Evolutionary conservation across 805 yeast species (phyloP).

Genomic region (Clavispora carvajalis): DNA sequence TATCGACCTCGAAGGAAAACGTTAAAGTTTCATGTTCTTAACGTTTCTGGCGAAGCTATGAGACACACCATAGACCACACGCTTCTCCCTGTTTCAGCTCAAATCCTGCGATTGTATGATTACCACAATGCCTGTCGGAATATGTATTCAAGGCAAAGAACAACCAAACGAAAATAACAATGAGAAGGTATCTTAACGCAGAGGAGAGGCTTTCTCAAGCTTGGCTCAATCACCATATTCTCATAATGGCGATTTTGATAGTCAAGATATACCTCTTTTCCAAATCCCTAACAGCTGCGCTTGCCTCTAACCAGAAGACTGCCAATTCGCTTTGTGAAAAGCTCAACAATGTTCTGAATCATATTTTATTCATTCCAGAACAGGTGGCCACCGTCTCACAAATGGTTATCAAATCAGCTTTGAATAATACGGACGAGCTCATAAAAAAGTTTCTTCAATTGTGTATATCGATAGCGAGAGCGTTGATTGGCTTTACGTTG

Average conservation of each 20-base stretch:
- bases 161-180: too few relatives aligned
- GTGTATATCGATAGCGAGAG: slow-evolving; percentile 30
- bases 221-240: slow-evolving; percentile 61
- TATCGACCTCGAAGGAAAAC: too few relatives aligned
- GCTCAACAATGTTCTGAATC: slow-evolving; percentile 31
- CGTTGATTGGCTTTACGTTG: slow-evolving; percentile 8
- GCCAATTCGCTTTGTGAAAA: slow-evolving; percentile 39
- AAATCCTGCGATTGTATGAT: too few relatives aligned
- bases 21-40: too few relatives aligned
- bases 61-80: too few relatives aligned
- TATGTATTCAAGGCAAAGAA: too few relatives aligned
- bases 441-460: slow-evolving; percentile 58
- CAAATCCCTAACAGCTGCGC: slow-evolving; percentile 34
- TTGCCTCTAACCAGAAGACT: slow-evolving; percentile 33
- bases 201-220: slow-evolving; percentile 56
- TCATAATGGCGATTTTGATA: slow-evolving; percentile 49
- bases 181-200: slow-evolving; percentile 38
- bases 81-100: too few relatives aligned
- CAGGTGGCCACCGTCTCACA: slow-evolving; percentile 54
- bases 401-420: slow-evolving; percentile 39
- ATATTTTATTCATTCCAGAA: slow-evolving; percentile 46
- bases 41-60: too few relatives aligned
- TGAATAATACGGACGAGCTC: slow-evolving; percentile 47
- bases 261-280: slow-evolving; percentile 59
- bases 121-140: too few relatives aligned